Evolutionary conservation across 306 rosid species (phyloP), one percentile per base, ranked within the genome.

Genomic region (Quercus mongolica): DNA sequence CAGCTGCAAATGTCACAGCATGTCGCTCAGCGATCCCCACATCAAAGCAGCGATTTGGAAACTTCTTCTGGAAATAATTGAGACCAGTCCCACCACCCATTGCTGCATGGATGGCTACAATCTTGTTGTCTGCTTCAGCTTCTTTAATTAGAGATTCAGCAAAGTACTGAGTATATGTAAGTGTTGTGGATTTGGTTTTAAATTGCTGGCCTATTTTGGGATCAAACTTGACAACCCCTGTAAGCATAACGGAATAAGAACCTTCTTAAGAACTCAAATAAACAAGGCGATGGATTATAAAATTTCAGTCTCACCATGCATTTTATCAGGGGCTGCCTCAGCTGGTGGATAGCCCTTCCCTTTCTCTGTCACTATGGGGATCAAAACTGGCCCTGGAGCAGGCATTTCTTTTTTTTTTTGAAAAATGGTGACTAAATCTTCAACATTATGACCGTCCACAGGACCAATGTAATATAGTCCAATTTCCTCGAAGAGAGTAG

Each of bases 21-120:
- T 94, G 98, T 70, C 92, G 98, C 87, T 94, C 98, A 6, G 97
- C 97, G 35, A 94, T 94, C 80, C 97, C 98, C 35, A 91, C 97
- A 35, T 94, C 98, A 20, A 94, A 92, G 86, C 97, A 92, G 25
- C 97, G 97, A 1, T 92, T 87, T 2, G 98, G 98, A 56, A 91
- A 94, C 79, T 10, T 94, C 79, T 10, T 94, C 75, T 88, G 97
- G 88, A 94, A 94, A 80, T 92, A 91, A 74, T 92, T 90, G 63
- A 94, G 91, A 77, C 97, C 98, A 6, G 98, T 94, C 5, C 97
- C 98, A 35, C 95, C 93, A 30, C 97, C 98, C 98, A 94, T 94
- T 75, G 98, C 98, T 35, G 98, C 98, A 69, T 94, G 98, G 78
- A 94, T 92, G 18, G 91, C 98, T 49, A 94, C 97, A 30, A 94